phyloP scores from a whole-genome alignment of 768 basidiomycete genomes.

The Serendipita indica region DNA sequence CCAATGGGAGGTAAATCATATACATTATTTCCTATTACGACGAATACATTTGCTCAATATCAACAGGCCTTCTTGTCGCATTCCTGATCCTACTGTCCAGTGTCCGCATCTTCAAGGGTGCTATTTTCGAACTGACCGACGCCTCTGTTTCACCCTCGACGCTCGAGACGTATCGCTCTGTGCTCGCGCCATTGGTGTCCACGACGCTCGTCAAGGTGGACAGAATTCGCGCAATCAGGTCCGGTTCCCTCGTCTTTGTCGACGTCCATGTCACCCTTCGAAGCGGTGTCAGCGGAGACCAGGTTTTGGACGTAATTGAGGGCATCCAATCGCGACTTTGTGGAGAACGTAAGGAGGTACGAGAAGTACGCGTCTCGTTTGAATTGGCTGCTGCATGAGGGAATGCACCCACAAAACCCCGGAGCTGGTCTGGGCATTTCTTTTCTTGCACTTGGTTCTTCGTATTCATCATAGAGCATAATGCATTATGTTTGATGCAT shows the following conservation, averaged over 20 bases:
- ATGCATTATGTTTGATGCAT: too few relatives aligned
- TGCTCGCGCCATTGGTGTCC: constrained; percentile 28
- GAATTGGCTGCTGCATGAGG: too few relatives aligned
- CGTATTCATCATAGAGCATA: not conserved
- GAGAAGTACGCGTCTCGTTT: constrained; percentile 61
- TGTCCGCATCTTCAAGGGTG: constrained; percentile 44
- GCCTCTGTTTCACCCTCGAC: constrained; percentile 53
- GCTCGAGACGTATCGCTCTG: constrained; percentile 35
- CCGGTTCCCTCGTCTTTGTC: constrained; percentile 69
- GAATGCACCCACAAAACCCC: too few relatives aligned
- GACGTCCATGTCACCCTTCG: constrained; percentile 69
- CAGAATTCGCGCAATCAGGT: constrained; percentile 55
- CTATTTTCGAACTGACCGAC: constrained; percentile 72
- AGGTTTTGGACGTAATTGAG: constrained; percentile 45
- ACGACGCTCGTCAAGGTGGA: constrained; percentile 31
- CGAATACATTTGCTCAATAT: constrained; percentile 6
- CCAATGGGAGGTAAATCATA: constrained; percentile 74
- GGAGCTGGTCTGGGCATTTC: too few relatives aligned
- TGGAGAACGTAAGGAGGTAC: constrained; percentile 44
- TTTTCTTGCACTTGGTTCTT: constrained; percentile 17
- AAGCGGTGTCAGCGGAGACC: constrained; percentile 36
- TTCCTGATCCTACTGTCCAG: constrained; percentile 75
- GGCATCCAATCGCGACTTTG: constrained; percentile 43
- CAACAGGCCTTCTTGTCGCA: constrained; percentile 70
- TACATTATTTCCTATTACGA: not conserved